Percentiles rank a stretch among this genome's conserved stretches.
Evolutionary conservation across 768 basidiomycete genomes (phyloP).

Genomic region (Gyrodon lividus): DNA sequence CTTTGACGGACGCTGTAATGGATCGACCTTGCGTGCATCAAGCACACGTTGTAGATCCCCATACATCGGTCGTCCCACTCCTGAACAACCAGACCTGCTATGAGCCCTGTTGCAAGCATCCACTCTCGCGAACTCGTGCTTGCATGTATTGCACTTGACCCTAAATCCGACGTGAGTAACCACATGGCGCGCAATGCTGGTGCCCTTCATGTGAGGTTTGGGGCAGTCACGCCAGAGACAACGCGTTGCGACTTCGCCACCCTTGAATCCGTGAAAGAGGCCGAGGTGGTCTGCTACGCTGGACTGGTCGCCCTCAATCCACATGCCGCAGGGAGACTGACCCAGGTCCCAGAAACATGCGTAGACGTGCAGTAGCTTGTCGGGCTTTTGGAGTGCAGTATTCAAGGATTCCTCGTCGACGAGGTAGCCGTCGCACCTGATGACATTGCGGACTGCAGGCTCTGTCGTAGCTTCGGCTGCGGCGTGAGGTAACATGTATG

Average conservation of each 20-base stretch:
- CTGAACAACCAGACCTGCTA: conserved; percentile 29
- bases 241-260: conserved; percentile 30
- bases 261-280: conserved; percentile 30
- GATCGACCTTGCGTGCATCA: conserved; percentile 28
- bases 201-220: conserved; percentile 30
- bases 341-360: conserved; percentile 30
- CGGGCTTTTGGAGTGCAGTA: conserved; percentile 19
- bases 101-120: conserved; percentile 36
- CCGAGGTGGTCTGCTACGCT: conserved; percentile 33
- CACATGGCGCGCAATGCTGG: conserved; percentile 33
- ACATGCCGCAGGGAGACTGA: conserved; percentile 30
- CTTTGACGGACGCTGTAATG: conserved; percentile 23
- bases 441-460: conserved; percentile 13
- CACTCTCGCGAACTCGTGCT: conserved; percentile 32
- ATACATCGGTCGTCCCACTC: conserved; percentile 32
- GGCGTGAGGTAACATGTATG: conserved; percentile 16
- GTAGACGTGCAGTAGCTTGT: conserved; percentile 28
- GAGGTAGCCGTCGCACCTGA: conserved; percentile 26
- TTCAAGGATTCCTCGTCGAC: conserved; percentile 31
- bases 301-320: conserved; percentile 35
- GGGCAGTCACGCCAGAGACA: conserved; percentile 33
- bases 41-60: conserved; percentile 26
- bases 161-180: conserved; percentile 32
- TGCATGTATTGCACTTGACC: conserved; percentile 30
- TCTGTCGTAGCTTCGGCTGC: conserved; percentile 14